These are phyloP conservation scores for Fusarium camptoceras DNA, from an alignment of 2,329 filamentous ascomycete species.

Conservation along the genomic window DNA sequence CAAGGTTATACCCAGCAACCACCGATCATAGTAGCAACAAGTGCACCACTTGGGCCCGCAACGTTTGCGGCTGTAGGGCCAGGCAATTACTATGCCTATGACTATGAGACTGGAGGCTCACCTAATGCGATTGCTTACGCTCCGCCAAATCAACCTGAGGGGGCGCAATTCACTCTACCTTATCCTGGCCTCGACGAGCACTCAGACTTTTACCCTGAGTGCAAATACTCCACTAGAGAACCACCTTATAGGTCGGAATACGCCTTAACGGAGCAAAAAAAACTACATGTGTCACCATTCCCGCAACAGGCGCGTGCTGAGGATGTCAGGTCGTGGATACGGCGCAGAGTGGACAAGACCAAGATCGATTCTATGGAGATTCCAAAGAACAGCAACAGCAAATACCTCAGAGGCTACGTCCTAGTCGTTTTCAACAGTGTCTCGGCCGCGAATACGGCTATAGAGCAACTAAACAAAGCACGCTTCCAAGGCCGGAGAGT, in stretches of 20 bases:
- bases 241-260: conserved; percentile 13
- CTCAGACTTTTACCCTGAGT: conserved; percentile 7
- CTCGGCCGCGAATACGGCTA: conserved; percentile 38
- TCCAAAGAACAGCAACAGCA: conserved; percentile 39
- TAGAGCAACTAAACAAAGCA: conserved; percentile 44
- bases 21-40: background rate
- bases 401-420: conserved; percentile 45
- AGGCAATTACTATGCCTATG: conserved; percentile 23
- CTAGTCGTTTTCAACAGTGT: conserved; percentile 43
- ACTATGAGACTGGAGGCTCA: background rate
- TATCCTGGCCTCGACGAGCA: conserved; percentile 24
- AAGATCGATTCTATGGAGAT: conserved; percentile 45
- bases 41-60: background rate
- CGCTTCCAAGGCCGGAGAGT: conserved; percentile 45
- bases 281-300: conserved; percentile 46
- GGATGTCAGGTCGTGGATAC: conserved; percentile 48
- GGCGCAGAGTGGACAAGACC: conserved; percentile 38
- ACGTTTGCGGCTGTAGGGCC: conserved; percentile 13
- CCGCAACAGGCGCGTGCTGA: conserved; percentile 35
- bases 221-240: background rate
- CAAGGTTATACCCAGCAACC: conserved; percentile 18
- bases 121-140: conserved; percentile 18
- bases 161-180: conserved; percentile 29
- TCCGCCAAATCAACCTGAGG: conserved; percentile 26
- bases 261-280: conserved; percentile 34